These are phyloP conservation scores for Plasmodium relictum DNA, from an alignment of 169 alveolate genomes.

Conservation along the genomic window DNA sequence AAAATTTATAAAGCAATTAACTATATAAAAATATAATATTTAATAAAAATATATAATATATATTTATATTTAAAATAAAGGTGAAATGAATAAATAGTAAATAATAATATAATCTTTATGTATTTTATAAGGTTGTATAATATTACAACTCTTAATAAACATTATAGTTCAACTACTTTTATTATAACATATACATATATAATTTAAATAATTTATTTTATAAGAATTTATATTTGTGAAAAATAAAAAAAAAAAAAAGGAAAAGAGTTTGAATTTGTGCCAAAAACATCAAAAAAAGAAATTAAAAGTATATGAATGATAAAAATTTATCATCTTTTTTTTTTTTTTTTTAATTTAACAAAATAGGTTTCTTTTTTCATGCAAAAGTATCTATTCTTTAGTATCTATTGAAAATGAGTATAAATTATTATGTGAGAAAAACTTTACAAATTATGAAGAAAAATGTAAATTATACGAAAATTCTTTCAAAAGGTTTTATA, in stretches of 20 bases:
- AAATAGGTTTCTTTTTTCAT: conserved; percentile 31
- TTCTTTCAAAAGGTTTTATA: conserved; percentile 49
- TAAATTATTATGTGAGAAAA: conserved; percentile 29
- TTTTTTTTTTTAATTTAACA: conserved; percentile 1
- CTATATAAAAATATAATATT: neutral
- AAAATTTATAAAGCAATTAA: neutral
- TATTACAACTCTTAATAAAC: too few species aligned
- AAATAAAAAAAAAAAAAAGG: neutral
- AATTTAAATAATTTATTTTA: too few species aligned
- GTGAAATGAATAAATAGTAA: too few species aligned
- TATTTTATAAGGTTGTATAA: too few species aligned
- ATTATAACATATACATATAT: too few species aligned
- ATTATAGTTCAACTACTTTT: too few species aligned
- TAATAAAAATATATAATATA: neutral
- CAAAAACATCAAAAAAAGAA: neutral
- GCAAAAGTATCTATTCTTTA: conserved; percentile 29
- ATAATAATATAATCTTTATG: neutral
- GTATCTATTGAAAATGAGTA: conserved; percentile 57
- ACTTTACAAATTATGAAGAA: conserved; percentile 41
- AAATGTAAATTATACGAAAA: conserved; percentile 34
- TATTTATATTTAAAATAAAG: neutral
- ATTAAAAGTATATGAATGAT: conserved; percentile 9
- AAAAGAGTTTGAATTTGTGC: too few species aligned
- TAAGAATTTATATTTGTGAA: too few species aligned
- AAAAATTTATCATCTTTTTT: neutral